phyloP scores from a whole-genome alignment of 2,329 filamentous ascomycete genomes.

The Drechslerella stenobrocha region DNA sequence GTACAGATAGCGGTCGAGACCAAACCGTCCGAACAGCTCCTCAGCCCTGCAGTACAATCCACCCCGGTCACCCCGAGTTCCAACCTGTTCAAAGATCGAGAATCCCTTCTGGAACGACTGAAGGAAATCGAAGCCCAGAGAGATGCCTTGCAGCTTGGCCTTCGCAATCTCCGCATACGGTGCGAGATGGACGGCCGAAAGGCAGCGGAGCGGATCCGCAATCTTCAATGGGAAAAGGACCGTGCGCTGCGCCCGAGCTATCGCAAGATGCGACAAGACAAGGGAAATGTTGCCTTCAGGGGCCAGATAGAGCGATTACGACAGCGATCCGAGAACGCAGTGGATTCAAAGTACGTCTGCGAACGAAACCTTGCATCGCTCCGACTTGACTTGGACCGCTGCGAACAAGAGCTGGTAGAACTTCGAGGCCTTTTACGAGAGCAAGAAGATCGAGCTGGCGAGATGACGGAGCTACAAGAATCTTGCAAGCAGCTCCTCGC shows the following conservation, averaged over 20 bases:
- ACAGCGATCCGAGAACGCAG: slow-evolving; percentile 84
- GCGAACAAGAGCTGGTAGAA: slow-evolving; percentile 87
- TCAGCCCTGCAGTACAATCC: slow-evolving; percentile 64
- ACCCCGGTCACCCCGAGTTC: slow-evolving; percentile 56
- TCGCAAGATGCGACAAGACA: slow-evolving; percentile 76
- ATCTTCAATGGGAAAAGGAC: slow-evolving; percentile 77
- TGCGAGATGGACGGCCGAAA: slow-evolving; percentile 83
- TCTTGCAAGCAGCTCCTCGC: slow-evolving; percentile 66
- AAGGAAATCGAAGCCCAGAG: slow-evolving; percentile 94
- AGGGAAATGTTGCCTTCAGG: slow-evolving; percentile 76
- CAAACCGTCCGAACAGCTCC: slow-evolving; percentile 60
- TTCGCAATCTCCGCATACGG: slow-evolving; percentile 81
- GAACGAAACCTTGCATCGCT: slow-evolving; percentile 85
- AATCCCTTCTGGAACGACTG: slow-evolving; percentile 73
- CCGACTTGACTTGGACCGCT: slow-evolving; percentile 95
- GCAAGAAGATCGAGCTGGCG: slow-evolving; percentile 63
- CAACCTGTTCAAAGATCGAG: slow-evolving; percentile 61
- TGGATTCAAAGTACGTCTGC: slow-evolving; percentile 94
- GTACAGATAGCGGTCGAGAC: slow-evolving; percentile 57
- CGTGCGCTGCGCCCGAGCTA: slow-evolving; percentile 68
- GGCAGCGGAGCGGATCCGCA: slow-evolving; percentile 76
- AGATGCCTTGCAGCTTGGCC: slow-evolving; percentile 83
- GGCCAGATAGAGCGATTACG: slow-evolving; percentile 83
- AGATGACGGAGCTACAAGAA: slow-evolving; percentile 58
- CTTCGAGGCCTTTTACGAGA: slow-evolving; percentile 76